Percentiles rank a stretch among this genome's conserved stretches.
Evolutionary conservation across 495 filamentous ascomycete species (phyloP).

Genomic region (Copromyces sp.): DNA sequence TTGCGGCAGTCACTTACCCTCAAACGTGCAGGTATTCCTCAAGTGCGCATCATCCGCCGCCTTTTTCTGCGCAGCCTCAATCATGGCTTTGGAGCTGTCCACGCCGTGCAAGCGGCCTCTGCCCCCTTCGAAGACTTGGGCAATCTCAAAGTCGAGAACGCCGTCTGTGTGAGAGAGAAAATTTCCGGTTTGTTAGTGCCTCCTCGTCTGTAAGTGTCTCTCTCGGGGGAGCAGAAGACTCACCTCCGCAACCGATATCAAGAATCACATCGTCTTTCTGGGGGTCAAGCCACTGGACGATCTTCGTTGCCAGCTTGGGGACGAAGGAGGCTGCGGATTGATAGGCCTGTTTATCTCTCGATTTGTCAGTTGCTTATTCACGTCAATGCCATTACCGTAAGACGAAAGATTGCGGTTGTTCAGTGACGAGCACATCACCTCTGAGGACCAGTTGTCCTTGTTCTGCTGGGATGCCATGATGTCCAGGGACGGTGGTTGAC

Average conservation of each 20-base stretch:
- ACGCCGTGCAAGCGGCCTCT: constrained; percentile 47
- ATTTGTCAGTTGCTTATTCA: neutral
- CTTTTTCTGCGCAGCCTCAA: constrained; percentile 39
- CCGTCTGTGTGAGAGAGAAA: constrained; percentile 38
- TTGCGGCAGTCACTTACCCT: constrained; percentile 19
- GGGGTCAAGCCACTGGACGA: constrained; percentile 55
- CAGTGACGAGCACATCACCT: constrained; percentile 26
- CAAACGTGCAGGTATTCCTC: constrained; percentile 29
- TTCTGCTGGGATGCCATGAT: constrained; percentile 25
- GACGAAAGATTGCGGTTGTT: neutral
- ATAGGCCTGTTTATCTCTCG: constrained; percentile 39
- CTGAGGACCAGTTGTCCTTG: constrained; percentile 50
- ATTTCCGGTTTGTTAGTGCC: neutral
- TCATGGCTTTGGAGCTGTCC: constrained; percentile 58
- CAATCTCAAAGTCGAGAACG: constrained; percentile 49
- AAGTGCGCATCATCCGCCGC: constrained; percentile 6
- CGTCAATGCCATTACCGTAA: neutral
- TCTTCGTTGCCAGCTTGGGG: constrained; percentile 52
- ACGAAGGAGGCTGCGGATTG: constrained; percentile 61
- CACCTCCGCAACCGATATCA: constrained; percentile 65
- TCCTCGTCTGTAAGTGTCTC: neutral
- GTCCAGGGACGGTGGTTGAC: neutral
- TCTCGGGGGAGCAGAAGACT: constrained; percentile 4
- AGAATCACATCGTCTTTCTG: constrained; percentile 52
- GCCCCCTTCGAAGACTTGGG: constrained; percentile 26